Evolutionary conservation across 768 basidiomycete genomes (phyloP).

Genomic region (Boletus subparvulus): DNA sequence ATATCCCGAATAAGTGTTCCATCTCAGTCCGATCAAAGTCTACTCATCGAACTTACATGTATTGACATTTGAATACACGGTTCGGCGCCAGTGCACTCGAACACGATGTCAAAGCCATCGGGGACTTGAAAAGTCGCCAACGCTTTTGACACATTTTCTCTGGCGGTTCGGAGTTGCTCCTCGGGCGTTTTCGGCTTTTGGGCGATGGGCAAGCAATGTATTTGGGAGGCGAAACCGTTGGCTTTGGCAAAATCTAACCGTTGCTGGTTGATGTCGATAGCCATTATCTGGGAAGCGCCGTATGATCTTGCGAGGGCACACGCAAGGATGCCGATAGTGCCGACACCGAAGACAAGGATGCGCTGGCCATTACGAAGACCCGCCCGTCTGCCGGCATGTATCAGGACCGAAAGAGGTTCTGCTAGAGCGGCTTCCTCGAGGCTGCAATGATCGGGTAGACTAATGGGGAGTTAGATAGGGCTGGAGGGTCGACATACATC

Average conservation of each 20-base stretch:
- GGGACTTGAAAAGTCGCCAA: constrained; percentile 55
- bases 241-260: constrained; percentile 76
- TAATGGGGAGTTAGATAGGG: constrained; percentile 31
- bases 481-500: neutral
- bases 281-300: constrained; percentile 72
- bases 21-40: constrained; percentile 11
- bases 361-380: constrained; percentile 51
- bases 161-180: constrained; percentile 59
- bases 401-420: constrained; percentile 90
- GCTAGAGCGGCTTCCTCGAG: constrained; percentile 86
- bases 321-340: constrained; percentile 90
- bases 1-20: constrained; percentile 13
- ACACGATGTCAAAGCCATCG: constrained; percentile 89
- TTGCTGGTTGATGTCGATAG: constrained; percentile 81
- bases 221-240: constrained; percentile 75
- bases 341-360: constrained; percentile 89
- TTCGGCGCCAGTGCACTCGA: constrained; percentile 95
- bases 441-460: constrained; percentile 72
- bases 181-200: constrained; percentile 53
- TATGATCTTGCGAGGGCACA: constrained; percentile 72
- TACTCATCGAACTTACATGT: constrained; percentile 56
- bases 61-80: constrained; percentile 88
- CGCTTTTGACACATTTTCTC: constrained; percentile 51
- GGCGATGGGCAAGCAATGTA: constrained; percentile 58
- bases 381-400: constrained; percentile 58